Percentiles rank a stretch among this genome's conserved stretches.
Conservation (phyloP, 2,329 filamentous ascomycete species). For the Calonectria pteridis region DNA sequence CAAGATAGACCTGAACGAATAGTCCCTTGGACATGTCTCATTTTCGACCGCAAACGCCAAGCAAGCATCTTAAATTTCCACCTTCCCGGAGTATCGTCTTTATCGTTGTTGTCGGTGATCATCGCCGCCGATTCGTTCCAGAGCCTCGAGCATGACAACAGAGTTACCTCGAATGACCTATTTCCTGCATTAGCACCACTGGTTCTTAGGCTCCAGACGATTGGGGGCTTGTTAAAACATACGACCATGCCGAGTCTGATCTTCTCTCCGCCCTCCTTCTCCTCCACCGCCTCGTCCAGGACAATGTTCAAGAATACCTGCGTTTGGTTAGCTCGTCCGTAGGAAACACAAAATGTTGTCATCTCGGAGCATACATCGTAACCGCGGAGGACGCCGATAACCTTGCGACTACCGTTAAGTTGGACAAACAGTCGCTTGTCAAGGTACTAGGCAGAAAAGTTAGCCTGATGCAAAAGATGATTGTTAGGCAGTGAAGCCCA, state of each 20-base stretch:
- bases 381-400: slow-evolving; percentile 92
- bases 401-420: slow-evolving; percentile 96
- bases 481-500: slow-evolving; percentile 9
- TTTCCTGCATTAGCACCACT: slow-evolving; percentile 41
- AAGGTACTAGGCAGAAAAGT: slow-evolving; percentile 79
- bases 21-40: slow-evolving; percentile 36
- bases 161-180: slow-evolving; percentile 97
- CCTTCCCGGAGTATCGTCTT: slow-evolving; percentile 23
- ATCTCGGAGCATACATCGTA: slow-evolving; percentile 82
- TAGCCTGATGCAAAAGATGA: slow-evolving; percentile 32
- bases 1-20: slow-evolving; percentile 41
- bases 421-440: slow-evolving; percentile 99
- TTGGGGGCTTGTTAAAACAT: slow-evolving; percentile 53
- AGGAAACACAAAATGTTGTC: too few species aligned
- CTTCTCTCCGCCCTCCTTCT: slow-evolving; percentile 93
- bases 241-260: slow-evolving; percentile 92
- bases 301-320: slow-evolving; percentile 99
- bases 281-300: slow-evolving; percentile 94
- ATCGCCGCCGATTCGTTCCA: slow-evolving; percentile 76
- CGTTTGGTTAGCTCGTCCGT: slow-evolving; percentile 24
- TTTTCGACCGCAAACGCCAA: slow-evolving; percentile 54
- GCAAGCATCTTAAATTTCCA: slow-evolving; percentile 42
- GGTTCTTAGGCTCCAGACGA: neutral
- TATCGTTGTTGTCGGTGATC: slow-evolving; percentile 56
- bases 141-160: slow-evolving; percentile 95